Conservation (phyloP, 177 flowering plant species). For the Vitis hybrid region DNA sequence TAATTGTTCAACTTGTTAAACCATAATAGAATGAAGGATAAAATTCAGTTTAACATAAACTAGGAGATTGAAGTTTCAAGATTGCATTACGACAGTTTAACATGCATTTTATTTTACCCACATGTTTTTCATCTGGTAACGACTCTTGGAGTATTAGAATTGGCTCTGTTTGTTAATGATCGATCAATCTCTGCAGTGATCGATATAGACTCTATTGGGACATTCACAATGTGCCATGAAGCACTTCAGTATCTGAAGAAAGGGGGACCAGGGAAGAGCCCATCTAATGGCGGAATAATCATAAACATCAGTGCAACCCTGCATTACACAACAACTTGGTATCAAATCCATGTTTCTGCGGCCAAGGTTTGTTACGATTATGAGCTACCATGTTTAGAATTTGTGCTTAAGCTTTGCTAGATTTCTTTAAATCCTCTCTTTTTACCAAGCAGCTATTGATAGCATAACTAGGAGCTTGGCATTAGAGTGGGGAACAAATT, state of each 20-base stretch:
- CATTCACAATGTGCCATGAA: constrained; percentile 95
- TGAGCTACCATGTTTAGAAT: not conserved
- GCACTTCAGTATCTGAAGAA: constrained; percentile 84
- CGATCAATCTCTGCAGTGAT: constrained; percentile 48
- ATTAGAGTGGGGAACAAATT: constrained; percentile 94
- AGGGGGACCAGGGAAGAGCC: constrained; percentile 70
- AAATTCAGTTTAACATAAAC: too few relatives aligned
- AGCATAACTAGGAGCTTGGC: constrained; percentile 82
- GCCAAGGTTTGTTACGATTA: constrained; percentile 68
- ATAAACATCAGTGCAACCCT: constrained; percentile 89
- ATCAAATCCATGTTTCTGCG: constrained; percentile 93
- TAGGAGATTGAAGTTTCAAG: too few relatives aligned
- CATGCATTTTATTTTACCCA: too few relatives aligned
- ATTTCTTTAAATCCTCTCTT: not conserved
- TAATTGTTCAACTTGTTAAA: too few relatives aligned
- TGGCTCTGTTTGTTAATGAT: too few relatives aligned
- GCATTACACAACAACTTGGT: constrained; percentile 93
- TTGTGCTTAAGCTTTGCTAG: not conserved
- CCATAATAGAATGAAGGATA: too few relatives aligned
- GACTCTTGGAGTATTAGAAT: too few relatives aligned
- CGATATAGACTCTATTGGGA: constrained; percentile 96
- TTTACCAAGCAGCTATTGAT: constrained; percentile 87
- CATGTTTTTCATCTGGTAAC: too few relatives aligned
- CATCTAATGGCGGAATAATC: constrained; percentile 70
- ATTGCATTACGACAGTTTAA: too few relatives aligned